Conservation (phyloP, 768 basidiomycete genomes). For the Auricularia sp. region DNA sequence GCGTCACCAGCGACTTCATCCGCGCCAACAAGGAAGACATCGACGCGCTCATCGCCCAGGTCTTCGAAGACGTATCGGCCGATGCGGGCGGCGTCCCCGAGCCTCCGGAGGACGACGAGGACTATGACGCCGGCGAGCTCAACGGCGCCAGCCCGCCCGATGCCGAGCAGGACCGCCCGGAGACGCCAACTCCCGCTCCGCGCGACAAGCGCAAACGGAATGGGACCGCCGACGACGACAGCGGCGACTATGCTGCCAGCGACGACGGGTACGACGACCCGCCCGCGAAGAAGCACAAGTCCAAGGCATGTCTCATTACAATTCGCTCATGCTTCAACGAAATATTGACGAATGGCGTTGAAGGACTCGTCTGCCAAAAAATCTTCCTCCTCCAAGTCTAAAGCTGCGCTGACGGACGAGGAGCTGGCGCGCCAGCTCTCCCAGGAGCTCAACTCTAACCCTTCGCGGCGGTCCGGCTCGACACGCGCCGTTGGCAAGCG, state of each 20-base stretch:
- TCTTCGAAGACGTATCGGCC: constrained; percentile 50
- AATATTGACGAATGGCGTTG: background rate
- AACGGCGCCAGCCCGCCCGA: background rate
- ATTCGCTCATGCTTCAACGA: background rate
- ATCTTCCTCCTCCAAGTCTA: constrained; percentile 25
- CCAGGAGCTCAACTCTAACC: constrained; percentile 55
- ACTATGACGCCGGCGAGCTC: no score
- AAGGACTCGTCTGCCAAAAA: constrained; percentile 16
- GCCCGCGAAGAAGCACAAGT: constrained; percentile 30
- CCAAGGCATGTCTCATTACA: constrained; percentile 5
- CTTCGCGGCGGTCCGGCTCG: constrained; percentile 30
- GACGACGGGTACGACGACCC: constrained; percentile 17
- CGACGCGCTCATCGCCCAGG: constrained; percentile 53
- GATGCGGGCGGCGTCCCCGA: background rate
- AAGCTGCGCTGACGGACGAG: constrained; percentile 43
- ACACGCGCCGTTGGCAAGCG: constrained; percentile 24
- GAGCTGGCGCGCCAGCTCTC: constrained; percentile 63
- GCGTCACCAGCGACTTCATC: constrained; percentile 47
- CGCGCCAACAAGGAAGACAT: constrained; percentile 59
- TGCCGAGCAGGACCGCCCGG: background rate
- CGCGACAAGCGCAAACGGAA: background rate
- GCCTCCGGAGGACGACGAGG: background rate
- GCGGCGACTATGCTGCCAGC: constrained; percentile 21
- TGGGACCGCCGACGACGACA: background rate
- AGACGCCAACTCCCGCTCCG: background rate